Percentiles rank a stretch among this genome's conserved stretches.
These are phyloP conservation scores for Nepenthes gracilis DNA, from an alignment of 148 eudicot species.

Conservation along the genomic window DNA sequence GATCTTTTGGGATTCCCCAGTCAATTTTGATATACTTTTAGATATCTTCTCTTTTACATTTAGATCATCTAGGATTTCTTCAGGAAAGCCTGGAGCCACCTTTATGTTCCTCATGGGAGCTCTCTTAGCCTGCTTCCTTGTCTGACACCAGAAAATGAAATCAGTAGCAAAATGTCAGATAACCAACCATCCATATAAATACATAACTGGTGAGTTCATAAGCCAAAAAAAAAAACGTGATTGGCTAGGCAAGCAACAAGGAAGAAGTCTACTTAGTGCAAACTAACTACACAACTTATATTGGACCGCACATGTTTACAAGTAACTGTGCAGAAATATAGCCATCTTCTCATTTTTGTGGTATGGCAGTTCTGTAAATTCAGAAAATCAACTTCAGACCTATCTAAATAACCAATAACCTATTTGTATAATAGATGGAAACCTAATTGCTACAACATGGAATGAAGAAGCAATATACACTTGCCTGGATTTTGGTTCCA, in stretches of 20 bases:
- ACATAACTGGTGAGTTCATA: neutral
- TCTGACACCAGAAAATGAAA: constrained; percentile 18
- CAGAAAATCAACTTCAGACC: neutral
- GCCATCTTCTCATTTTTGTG: neutral
- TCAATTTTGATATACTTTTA: constrained; percentile 23
- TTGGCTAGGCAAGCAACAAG: too few species aligned
- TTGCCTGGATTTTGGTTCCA: constrained; percentile 37
- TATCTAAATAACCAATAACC: neutral
- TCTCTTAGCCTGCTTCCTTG: constrained; percentile 37
- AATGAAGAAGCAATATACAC: neutral
- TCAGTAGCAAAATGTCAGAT: constrained; percentile 6
- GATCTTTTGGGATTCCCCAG: constrained; percentile 20
- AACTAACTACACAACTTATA: neutral
- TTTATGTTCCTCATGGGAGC: constrained; percentile 32
- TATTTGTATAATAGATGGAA: neutral
- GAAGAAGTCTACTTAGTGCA: too few species aligned
- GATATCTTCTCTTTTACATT: constrained; percentile 19
- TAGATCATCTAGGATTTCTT: constrained; percentile 10
- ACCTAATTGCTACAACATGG: neutral
- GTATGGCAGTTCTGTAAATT: too few species aligned
- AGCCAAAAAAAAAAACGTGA: too few species aligned
- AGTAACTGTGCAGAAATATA: too few species aligned
- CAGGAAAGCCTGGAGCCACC: constrained; percentile 22
- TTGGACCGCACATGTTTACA: neutral
- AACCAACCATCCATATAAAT: neutral